A percentile compares a stretch with the other conserved stretches of the same genome.
These are phyloP conservation scores for Tubosaeta sp. DNA, from an alignment of 768 basidiomycete species.

Conservation along the genomic window DNA sequence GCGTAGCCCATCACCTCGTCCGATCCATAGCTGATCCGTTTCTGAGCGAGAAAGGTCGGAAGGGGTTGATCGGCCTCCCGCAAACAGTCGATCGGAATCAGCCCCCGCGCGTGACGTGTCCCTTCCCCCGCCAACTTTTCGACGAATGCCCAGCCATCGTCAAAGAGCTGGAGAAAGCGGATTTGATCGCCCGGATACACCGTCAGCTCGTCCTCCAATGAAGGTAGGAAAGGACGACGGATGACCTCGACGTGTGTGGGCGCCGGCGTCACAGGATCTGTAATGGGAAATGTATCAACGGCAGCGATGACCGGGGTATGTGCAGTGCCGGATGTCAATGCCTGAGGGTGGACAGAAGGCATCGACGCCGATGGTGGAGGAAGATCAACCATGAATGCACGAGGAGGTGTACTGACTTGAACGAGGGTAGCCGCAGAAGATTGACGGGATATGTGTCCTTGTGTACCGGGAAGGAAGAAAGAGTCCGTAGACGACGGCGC, in stretches of 20 bases:
- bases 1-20: background rate
- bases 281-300: constrained; percentile 31
- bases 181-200: constrained; percentile 51
- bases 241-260: constrained; percentile 47
- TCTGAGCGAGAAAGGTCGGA: constrained; percentile 46
- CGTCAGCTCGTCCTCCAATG: constrained; percentile 54
- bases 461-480: background rate
- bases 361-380: constrained; percentile 11
- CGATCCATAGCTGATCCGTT: constrained; percentile 38
- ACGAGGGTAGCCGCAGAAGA: constrained; percentile 19
- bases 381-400: constrained; percentile 10
- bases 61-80: constrained; percentile 44
- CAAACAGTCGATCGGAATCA: constrained; percentile 72
- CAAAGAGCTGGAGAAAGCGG: constrained; percentile 50
- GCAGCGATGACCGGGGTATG: background rate
- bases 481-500: constrained; percentile 1
- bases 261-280: constrained; percentile 27
- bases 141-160: constrained; percentile 70
- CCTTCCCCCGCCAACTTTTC: constrained; percentile 35
- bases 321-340: background rate
- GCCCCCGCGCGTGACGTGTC: constrained; percentile 33
- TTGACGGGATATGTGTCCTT: background rate
- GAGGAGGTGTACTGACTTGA: constrained; percentile 15
- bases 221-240: constrained; percentile 51
- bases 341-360: constrained; percentile 10